phyloP scores from a whole-genome alignment of 2,329 filamentous ascomycete species.

The Ophiosphaerella korrae region DNA sequence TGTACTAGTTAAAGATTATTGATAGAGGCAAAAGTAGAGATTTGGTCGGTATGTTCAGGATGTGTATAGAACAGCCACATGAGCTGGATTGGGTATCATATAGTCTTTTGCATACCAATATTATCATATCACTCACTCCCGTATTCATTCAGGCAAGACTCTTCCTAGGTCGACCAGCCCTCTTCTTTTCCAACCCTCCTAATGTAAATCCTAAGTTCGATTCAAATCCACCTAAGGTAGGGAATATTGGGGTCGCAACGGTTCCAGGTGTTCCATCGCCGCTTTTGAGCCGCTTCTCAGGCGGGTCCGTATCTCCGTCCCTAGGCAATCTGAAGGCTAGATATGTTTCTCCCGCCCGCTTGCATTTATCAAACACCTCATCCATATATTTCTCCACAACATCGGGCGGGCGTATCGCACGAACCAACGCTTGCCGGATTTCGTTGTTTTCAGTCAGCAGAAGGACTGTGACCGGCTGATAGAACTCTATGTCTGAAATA shows the following conservation, averaged over 20 bases:
- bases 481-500: constrained; percentile 52
- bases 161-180: constrained; percentile 30
- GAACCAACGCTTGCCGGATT: constrained; percentile 60
- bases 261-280: constrained; percentile 28
- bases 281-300: constrained; percentile 21
- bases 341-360: constrained; percentile 60
- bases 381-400: constrained; percentile 48
- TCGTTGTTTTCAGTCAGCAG: constrained; percentile 59
- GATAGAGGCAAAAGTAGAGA: not conserved
- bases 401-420: constrained; percentile 57
- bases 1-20: not conserved
- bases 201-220: constrained; percentile 1
- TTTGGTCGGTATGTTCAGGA: not conserved
- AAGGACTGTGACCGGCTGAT: constrained; percentile 73
- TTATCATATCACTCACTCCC: not conserved
- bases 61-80: not conserved
- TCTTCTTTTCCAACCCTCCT: constrained; percentile 26
- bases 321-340: constrained; percentile 61
- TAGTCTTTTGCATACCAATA: constrained; percentile 6
- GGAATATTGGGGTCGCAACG: constrained; percentile 21
- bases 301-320: constrained; percentile 38
- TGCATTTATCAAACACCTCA: constrained; percentile 59
- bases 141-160: constrained; percentile 19
- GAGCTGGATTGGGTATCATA: constrained; percentile 19
- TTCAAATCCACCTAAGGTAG: constrained; percentile 12